A percentile compares a stretch with the other conserved stretches of the same genome.
Conservation (phyloP, 306 rosid genomes). For the Herpetospermum pedunculosum region DNA sequence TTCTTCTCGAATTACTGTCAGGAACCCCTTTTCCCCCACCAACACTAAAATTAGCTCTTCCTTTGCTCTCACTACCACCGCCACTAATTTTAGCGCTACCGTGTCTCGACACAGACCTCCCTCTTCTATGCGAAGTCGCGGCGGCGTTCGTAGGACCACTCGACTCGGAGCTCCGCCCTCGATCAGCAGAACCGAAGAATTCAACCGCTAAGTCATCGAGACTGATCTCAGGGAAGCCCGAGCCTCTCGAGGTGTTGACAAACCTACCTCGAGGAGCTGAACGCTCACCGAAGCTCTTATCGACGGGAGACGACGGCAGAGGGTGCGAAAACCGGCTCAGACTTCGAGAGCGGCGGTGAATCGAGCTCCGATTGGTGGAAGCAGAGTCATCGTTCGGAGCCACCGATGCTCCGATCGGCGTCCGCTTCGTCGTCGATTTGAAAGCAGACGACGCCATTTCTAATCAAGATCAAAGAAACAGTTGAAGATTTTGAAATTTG, state of each 20-base stretch:
- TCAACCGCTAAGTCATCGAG: conserved; percentile 86
- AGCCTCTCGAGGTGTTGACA: conserved; percentile 81
- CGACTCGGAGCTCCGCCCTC: conserved; percentile 40
- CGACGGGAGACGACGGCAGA: conserved; percentile 11
- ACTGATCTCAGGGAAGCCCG: conserved; percentile 86
- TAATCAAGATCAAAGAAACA: background rate
- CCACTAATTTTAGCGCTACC: conserved; percentile 16
- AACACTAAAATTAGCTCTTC: conserved; percentile 18
- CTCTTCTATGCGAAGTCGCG: conserved; percentile 47
- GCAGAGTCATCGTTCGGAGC: conserved; percentile 34
- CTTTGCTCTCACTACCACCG: conserved; percentile 28
- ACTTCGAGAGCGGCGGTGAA: conserved; percentile 84
- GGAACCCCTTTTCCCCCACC: conserved; percentile 31
- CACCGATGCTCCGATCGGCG: conserved; percentile 39
- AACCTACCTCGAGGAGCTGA: conserved; percentile 44
- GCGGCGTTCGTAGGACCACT: conserved; percentile 18
- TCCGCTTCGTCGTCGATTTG: conserved; percentile 83
- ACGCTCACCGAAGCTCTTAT: conserved; percentile 20
- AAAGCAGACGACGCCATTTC: conserved; percentile 87
- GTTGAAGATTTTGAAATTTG: conserved; percentile 3
- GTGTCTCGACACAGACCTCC: conserved; percentile 90
- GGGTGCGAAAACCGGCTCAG: conserved; percentile 62
- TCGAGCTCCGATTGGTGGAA: conserved; percentile 33
- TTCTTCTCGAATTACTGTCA: conserved; percentile 50
- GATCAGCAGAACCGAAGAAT: conserved; percentile 61